These are phyloP conservation scores for Jackrogersella multiformis DNA, from an alignment of 495 filamentous ascomycete genomes.

Conservation along the genomic window DNA sequence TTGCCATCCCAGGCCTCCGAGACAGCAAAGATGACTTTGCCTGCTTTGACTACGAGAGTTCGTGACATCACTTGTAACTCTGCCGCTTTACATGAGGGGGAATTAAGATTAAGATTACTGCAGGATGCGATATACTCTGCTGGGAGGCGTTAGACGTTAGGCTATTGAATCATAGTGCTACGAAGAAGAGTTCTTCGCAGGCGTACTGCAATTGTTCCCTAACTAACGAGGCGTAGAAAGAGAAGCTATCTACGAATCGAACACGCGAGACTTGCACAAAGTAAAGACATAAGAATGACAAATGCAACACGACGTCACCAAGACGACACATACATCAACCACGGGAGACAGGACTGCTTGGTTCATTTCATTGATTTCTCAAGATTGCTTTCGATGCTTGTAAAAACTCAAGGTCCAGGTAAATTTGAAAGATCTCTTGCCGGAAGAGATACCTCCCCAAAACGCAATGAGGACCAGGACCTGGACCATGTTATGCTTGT, in stretches of 20 bases:
- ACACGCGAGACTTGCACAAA: background rate
- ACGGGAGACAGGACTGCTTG: background rate
- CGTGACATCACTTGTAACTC: background rate
- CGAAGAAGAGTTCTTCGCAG: background rate
- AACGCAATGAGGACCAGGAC: conserved; percentile 29
- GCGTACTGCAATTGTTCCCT: background rate
- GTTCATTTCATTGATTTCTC: conserved; percentile 25
- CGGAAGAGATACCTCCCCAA: conserved; percentile 37
- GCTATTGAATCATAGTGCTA: background rate
- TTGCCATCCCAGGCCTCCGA: conserved; percentile 17
- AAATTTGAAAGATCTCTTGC: conserved; percentile 34
- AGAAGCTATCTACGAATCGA: background rate
- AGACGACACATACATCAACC: background rate
- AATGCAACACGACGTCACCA: background rate
- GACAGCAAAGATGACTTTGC: conserved; percentile 13
- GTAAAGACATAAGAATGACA: background rate
- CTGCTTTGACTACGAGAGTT: background rate
- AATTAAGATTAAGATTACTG: background rate
- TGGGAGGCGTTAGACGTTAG: background rate
- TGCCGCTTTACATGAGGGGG: background rate
- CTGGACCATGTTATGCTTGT: conserved; percentile 27
- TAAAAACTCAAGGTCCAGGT: conserved; percentile 17
- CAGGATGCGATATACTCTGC: background rate
- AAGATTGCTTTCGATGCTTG: conserved; percentile 34
- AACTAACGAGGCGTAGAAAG: background rate